phyloP scores from a whole-genome alignment of 495 filamentous ascomycete genomes.

The Gamarada debralockiae region DNA sequence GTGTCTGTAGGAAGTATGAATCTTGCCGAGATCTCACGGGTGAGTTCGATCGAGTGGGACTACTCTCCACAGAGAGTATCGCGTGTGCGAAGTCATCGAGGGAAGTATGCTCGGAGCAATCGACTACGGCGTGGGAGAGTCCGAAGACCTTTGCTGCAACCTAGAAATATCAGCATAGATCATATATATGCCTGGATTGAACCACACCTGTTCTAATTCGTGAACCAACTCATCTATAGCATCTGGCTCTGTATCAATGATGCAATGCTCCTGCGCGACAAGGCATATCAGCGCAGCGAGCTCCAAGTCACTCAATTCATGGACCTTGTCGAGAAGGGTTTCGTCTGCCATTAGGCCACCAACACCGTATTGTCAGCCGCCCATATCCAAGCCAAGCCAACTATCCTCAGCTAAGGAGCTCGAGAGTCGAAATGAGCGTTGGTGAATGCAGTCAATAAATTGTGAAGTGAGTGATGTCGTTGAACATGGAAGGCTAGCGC shows the following conservation, averaged over 20 bases:
- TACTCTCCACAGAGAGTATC: constrained; percentile 49
- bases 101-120: constrained; percentile 67
- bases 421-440: neutral
- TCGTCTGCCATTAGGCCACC: constrained; percentile 54
- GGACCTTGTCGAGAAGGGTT: constrained; percentile 58
- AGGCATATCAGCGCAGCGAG: constrained; percentile 81
- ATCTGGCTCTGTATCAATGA: constrained; percentile 68
- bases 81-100: constrained; percentile 74
- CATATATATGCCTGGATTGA: neutral
- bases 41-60: constrained; percentile 29
- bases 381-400: constrained; percentile 10
- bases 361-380: constrained; percentile 1
- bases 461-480: neutral
- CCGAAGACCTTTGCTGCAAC: constrained; percentile 68
- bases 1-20: constrained; percentile 22
- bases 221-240: constrained; percentile 59
- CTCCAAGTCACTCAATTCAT: constrained; percentile 80
- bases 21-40: constrained; percentile 31
- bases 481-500: neutral
- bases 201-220: constrained; percentile 65
- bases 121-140: constrained; percentile 60
- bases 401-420: neutral
- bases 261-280: constrained; percentile 76
- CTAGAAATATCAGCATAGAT: constrained; percentile 29
- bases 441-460: neutral